A percentile compares a stretch with the other conserved stretches of the same genome.
Evolutionary conservation across 1,139 yeast species (phyloP).

Genomic region (Hyphopichia pseudoburtonii): DNA sequence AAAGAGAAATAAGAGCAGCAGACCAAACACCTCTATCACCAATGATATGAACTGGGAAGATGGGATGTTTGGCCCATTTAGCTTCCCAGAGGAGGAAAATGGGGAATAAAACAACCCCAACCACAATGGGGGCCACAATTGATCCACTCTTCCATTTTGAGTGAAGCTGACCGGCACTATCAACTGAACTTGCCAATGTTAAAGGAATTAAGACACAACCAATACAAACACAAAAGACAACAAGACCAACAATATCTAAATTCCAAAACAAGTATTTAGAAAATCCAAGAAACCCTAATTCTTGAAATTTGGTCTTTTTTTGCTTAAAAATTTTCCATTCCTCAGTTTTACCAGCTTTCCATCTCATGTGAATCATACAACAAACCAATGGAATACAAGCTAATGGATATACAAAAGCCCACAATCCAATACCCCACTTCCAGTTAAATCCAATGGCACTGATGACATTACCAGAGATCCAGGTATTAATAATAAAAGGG

Average conservation of each 20-base stretch:
- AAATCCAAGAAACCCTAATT: slow-evolving; percentile 23
- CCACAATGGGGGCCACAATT: slow-evolving; percentile 36
- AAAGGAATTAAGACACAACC: slow-evolving; percentile 41
- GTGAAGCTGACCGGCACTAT: slow-evolving; percentile 30
- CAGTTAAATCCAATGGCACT: slow-evolving; percentile 17
- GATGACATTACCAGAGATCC: slow-evolving; percentile 58
- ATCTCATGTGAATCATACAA: slow-evolving; percentile 35
- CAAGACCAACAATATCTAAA: slow-evolving; percentile 34
- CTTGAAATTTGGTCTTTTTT: slow-evolving; percentile 21
- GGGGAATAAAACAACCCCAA: slow-evolving; percentile 38
- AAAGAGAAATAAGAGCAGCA: slow-evolving; percentile 26
- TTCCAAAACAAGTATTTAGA: slow-evolving; percentile 30
- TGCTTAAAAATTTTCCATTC: slow-evolving; percentile 31
- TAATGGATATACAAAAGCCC: slow-evolving; percentile 42
- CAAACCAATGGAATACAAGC: slow-evolving; percentile 32
- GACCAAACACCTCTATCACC: slow-evolving; percentile 40
- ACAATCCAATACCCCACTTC: slow-evolving; percentile 39
- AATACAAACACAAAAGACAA: slow-evolving; percentile 28
- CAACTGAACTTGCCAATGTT: slow-evolving; percentile 18
- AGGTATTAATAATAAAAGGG: slow-evolving; percentile 66
- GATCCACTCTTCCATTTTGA: slow-evolving; percentile 30
- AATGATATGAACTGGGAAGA: slow-evolving; percentile 31
- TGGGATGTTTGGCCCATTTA: slow-evolving; percentile 28
- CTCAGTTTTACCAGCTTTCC: slow-evolving; percentile 31
- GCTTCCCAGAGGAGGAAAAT: slow-evolving; percentile 33